Evolutionary conservation across 148 eudicot species (phyloP).

Genomic region (Amaranthus hypochondriacus): DNA sequence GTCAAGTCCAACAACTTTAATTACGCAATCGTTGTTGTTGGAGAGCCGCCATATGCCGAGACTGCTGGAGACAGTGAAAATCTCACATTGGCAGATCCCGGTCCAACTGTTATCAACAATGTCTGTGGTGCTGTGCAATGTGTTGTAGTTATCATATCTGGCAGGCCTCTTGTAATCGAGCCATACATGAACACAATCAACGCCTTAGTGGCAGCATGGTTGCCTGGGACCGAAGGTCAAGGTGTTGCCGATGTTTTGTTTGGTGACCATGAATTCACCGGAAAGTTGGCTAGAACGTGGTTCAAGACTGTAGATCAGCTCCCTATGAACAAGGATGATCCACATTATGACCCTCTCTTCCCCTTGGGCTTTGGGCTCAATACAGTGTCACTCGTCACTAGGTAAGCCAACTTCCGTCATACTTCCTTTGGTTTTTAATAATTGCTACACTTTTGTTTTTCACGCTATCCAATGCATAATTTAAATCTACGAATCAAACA

Average conservation of each 20-base stretch:
- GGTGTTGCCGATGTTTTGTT: conserved; percentile 79
- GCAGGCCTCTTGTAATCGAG: conserved; percentile 71
- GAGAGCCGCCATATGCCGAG: conserved; percentile 76
- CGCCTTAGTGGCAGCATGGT: conserved; percentile 80
- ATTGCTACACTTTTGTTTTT: neutral
- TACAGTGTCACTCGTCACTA: conserved; percentile 30
- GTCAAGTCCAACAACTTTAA: conserved; percentile 48
- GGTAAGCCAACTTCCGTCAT: conserved; percentile 8
- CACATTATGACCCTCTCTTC: conserved; percentile 72
- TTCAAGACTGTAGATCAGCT: conserved; percentile 75
- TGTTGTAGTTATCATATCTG: conserved; percentile 65
- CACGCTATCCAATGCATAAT: no score
- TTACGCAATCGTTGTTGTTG: conserved; percentile 70
- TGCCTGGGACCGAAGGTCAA: conserved; percentile 74
- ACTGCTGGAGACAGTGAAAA: conserved; percentile 58
- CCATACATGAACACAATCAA: conserved; percentile 56
- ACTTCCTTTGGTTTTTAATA: neutral
- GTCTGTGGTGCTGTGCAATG: conserved; percentile 61
- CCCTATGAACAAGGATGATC: conserved; percentile 72
- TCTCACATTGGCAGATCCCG: conserved; percentile 63
- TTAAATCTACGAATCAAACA: no score
- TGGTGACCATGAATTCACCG: conserved; percentile 67
- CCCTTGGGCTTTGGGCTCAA: conserved; percentile 71
- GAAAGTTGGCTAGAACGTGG: conserved; percentile 73
- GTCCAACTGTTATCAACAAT: conserved; percentile 53